These are phyloP conservation scores for Podaxis sp. DNA, from an alignment of 768 basidiomycete species.

Conservation along the genomic window DNA sequence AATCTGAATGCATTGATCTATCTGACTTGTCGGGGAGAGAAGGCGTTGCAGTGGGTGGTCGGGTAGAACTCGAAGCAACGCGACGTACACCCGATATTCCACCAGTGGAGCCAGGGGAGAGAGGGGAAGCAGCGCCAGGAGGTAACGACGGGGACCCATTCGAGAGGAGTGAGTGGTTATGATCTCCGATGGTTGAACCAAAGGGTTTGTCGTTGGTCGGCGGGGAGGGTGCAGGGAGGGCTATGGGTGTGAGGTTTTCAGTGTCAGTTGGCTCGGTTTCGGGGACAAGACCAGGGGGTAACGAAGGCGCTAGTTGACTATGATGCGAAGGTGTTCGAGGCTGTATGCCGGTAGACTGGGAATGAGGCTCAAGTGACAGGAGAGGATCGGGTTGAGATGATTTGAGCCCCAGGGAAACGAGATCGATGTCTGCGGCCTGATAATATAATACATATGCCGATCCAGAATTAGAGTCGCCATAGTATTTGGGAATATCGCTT, in stretches of 20 bases:
- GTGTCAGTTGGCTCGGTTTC: conserved; percentile 16
- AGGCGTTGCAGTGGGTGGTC: conserved; percentile 13
- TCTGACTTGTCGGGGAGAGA: background rate
- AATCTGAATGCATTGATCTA: conserved; percentile 18
- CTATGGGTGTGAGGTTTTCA: conserved; percentile 24
- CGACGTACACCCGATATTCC: conserved; percentile 23
- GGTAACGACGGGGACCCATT: background rate
- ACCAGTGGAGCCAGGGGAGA: background rate
- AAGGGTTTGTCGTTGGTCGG: background rate
- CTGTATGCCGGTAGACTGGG: conserved; percentile 19
- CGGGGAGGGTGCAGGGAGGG: conserved; percentile 20
- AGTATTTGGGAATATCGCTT: conserved; percentile 88
- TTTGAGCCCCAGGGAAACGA: conserved; percentile 65
- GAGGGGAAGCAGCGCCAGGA: background rate
- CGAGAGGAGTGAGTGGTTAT: background rate
- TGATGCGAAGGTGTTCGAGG: conserved; percentile 18
- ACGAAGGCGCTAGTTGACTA: conserved; percentile 25
- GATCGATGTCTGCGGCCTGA: conserved; percentile 87
- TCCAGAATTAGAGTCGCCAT: conserved; percentile 85
- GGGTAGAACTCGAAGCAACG: conserved; percentile 29
- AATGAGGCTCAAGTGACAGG: conserved; percentile 19
- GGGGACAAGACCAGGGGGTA: conserved; percentile 27
- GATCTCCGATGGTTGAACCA: background rate
- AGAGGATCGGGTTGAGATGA: conserved; percentile 27
- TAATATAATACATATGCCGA: conserved; percentile 97